Evolutionary conservation across 2,329 filamentous ascomycete genomes (phyloP), one percentile per base, ranked within the genome.

Genomic region (Aspergillus melleus): DNA sequence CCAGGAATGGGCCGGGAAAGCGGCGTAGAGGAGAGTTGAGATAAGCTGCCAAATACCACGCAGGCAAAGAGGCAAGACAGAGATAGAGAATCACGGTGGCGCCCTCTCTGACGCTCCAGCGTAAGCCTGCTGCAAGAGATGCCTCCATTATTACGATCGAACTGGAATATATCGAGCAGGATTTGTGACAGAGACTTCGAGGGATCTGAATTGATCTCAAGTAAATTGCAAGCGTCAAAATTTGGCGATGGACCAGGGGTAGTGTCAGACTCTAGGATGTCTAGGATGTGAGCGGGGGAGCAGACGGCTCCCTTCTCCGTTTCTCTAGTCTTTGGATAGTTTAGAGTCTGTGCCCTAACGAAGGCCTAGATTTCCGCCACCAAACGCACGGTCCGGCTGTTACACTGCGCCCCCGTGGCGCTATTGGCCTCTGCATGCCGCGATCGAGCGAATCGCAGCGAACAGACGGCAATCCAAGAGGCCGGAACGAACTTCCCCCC

Each of bases 1-100:
- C 64, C 9, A 66, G 53, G 29, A 66, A 60, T 6, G 66, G 67
- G 16, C 67, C 67, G 22, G 64, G 66, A 57, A 62, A 65, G 24
- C 32, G 50, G 55, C 59, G 55, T 49, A 68, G 44, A 16, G 66
- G 65, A 1, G 64, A 67, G 42, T 55, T 30, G 10, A 66, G 51
- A 58, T 67, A 68, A 6, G 62, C 49, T 19, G 30, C 54, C 42
- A 66, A 55, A 54, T 59, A 67, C 64, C 65, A 68, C n/a, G 47
- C 49, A 50, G 46, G 29, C 53, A 55, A 32, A 55, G 22, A 12
- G 53, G 32, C 29, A 10, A 49, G 44, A 54, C 26, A 8, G 26
- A 22, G 6, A 32, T 5, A 50, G 16, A 42, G 2, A 14, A 42
- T 12, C 16, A 42, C 16, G 14, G 36, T 42, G 36, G 36, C 36